Conservation (phyloP, 176 grass and related monocot genomes). For the Avena atlantica region DNA sequence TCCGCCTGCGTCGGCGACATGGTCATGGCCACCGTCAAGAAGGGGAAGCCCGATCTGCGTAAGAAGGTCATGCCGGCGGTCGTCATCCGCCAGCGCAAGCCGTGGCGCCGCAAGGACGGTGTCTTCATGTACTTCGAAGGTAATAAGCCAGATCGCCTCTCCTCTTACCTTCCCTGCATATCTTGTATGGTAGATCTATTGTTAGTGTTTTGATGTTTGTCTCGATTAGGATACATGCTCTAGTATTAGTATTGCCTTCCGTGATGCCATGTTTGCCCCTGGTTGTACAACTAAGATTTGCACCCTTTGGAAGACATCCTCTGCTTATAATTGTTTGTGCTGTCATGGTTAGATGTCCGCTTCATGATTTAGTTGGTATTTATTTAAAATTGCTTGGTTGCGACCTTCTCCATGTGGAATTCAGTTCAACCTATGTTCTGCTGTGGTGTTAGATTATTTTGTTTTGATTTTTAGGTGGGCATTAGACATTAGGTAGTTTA, state of each 20-base stretch:
- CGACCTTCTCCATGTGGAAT: not conserved
- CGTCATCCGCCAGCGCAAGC: slow-evolving; percentile 70
- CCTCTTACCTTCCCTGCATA: not conserved
- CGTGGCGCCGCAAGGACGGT: slow-evolving; percentile 68
- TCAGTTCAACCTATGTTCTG: no score
- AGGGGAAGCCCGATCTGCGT: slow-evolving; percentile 67
- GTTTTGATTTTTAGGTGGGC: not conserved
- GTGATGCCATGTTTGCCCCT: not conserved
- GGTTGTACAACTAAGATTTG: not conserved
- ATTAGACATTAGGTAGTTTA: not conserved
- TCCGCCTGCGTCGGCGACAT: slow-evolving; percentile 78
- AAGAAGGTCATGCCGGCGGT: slow-evolving; percentile 78
- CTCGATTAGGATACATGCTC: no score
- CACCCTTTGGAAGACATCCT: not conserved
- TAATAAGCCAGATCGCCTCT: not conserved
- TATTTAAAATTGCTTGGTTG: not conserved
- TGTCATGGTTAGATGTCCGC: not conserved
- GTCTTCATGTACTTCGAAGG: slow-evolving; percentile 82
- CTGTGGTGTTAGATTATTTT: not conserved
- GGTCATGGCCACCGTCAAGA: slow-evolving; percentile 82
- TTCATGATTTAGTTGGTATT: not conserved
- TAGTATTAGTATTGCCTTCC: no score
- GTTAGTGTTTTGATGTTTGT: no score
- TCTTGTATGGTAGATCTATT: no score
- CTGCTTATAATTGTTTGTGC: not conserved